Percentiles rank a stretch among this genome's conserved stretches.
phyloP scores from a whole-genome alignment of 148 eudicot species.

The Amaranthus cruentus region DNA sequence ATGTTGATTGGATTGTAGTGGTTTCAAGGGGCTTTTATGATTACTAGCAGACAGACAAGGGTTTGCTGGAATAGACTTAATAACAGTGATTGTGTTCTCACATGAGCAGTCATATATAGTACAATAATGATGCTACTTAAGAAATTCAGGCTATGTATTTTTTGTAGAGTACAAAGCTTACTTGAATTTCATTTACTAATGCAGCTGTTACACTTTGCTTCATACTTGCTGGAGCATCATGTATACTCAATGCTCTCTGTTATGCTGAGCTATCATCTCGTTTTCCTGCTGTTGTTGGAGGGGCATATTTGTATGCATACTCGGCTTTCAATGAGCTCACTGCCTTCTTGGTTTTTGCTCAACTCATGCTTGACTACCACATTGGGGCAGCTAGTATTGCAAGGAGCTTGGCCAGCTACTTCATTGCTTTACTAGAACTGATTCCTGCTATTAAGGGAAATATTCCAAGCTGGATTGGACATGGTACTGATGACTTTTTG shows the following conservation, averaged over 20 bases:
- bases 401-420: conserved; percentile 83
- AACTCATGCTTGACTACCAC: conserved; percentile 94
- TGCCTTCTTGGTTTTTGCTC: conserved; percentile 92
- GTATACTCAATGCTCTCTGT: conserved; percentile 91
- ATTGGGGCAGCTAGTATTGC: conserved; percentile 99
- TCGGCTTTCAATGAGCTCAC: conserved; percentile 97
- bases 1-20: not conserved
- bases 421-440: conserved; percentile 63
- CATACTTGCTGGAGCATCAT: conserved; percentile 81
- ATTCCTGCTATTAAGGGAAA: conserved; percentile 58
- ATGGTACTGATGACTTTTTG: conserved; percentile 54
- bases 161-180: conserved; percentile 6
- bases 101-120: not conserved
- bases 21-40: not conserved
- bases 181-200: conserved; percentile 9
- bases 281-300: conserved; percentile 97
- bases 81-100: not conserved
- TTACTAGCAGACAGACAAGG: not conserved
- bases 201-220: conserved; percentile 95
- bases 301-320: conserved; percentile 88
- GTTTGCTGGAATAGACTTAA: not conserved
- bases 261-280: conserved; percentile 94
- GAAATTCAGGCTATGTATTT: not conserved
- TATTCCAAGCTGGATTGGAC: conserved; percentile 88
- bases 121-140: not conserved